Conservation (phyloP, 1,284 basidiomycete genomes). For the Cryptococcus maquisensis region DNA sequence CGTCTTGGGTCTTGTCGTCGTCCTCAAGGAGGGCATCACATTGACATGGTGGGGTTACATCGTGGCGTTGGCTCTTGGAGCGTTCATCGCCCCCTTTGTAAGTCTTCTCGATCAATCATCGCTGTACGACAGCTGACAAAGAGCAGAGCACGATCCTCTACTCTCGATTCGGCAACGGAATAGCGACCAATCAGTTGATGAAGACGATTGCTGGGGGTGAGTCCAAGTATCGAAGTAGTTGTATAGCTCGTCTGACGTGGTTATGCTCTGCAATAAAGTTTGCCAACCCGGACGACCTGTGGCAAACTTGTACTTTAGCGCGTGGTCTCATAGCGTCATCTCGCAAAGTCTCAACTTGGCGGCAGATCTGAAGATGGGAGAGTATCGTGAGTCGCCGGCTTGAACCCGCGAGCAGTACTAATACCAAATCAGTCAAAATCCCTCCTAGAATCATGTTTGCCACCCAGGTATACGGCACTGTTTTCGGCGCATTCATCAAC, state of each 20-base stretch:
- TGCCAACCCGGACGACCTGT: conserved; percentile 19
- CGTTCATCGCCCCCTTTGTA: conserved; percentile 1
- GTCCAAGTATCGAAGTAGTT: background rate
- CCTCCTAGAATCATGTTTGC: conserved; percentile 21
- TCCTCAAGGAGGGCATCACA: conserved; percentile 18
- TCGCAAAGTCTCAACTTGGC: conserved; percentile 17
- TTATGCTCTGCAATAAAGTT: background rate
- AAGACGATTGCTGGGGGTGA: conserved; percentile 20
- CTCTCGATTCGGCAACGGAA: conserved; percentile 14
- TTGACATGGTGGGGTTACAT: conserved; percentile 21
- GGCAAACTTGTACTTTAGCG: conserved; percentile 25
- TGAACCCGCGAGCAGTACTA: background rate
- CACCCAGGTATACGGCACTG: conserved; percentile 21
- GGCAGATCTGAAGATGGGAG: conserved; percentile 22
- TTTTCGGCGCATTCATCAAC: conserved; percentile 28
- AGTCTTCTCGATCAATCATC: background rate
- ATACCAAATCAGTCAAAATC: conserved; percentile 19
- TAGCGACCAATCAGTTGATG: conserved; percentile 22
- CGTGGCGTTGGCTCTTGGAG: conserved; percentile 8
- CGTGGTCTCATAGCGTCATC: conserved; percentile 22
- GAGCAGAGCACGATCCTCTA: conserved; percentile 10
- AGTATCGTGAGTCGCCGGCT: conserved; percentile 10
- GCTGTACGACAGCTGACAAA: too few relatives aligned
- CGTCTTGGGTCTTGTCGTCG: conserved; percentile 20
- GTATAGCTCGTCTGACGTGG: background rate